phyloP scores from a whole-genome alignment of 345 rosid genomes.

The Bruguiera sexangula region DNA sequence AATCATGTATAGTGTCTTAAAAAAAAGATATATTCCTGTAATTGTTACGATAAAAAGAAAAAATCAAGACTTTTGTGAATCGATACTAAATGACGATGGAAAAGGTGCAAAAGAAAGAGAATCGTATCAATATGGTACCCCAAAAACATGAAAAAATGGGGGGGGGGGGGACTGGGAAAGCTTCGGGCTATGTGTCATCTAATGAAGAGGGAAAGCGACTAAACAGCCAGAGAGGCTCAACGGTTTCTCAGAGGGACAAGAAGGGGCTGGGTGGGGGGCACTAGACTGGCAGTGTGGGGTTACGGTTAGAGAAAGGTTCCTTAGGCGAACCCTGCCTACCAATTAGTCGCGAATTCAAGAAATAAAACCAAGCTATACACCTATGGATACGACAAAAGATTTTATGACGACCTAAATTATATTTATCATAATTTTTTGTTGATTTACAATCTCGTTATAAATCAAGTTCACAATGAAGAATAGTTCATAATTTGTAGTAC shows the following conservation, averaged over 20 bases:
- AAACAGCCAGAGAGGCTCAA: conserved; percentile 34
- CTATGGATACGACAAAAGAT: too few species aligned
- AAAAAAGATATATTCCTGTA: too few species aligned
- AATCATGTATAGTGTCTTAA: too few species aligned
- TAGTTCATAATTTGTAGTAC: too few species aligned
- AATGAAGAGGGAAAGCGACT: conserved; percentile 40
- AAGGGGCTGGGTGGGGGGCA: conserved; percentile 14
- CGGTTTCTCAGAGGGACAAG: conserved; percentile 31
- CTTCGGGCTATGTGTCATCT: conserved; percentile 25
- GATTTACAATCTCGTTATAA: too few species aligned
- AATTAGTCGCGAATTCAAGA: too few species aligned
- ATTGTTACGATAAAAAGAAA: too few species aligned
- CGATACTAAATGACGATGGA: background rate
- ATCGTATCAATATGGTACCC: conserved; percentile 13
- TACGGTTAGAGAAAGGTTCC: background rate
- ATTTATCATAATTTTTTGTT: too few species aligned
- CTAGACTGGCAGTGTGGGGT: conserved; percentile 22
- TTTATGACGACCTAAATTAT: too few species aligned
- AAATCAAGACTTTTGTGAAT: background rate
- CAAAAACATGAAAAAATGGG: conserved; percentile 28
- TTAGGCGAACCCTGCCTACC: too few species aligned
- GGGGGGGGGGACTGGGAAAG: background rate
- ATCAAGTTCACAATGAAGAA: too few species aligned
- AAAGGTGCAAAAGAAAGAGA: background rate
- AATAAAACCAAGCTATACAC: too few species aligned